phyloP scores from a whole-genome alignment of 768 basidiomycete genomes.

The Dentipellis sp. region DNA sequence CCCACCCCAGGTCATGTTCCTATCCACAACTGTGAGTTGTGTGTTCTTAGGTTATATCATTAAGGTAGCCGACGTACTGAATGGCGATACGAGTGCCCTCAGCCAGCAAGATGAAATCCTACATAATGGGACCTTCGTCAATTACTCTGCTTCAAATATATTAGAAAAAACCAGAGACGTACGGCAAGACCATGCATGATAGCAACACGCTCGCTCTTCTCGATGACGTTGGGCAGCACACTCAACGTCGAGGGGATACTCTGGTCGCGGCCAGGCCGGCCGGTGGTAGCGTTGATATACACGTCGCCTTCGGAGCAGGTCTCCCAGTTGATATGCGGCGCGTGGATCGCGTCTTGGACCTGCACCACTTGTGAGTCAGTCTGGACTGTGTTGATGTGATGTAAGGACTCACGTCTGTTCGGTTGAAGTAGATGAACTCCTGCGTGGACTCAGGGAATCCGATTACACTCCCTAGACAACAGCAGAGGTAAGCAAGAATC shows the following conservation, averaged over 20 bases:
- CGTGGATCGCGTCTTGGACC: slow-evolving; percentile 29
- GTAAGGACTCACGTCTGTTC: slow-evolving; percentile 29
- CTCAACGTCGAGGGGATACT: slow-evolving; percentile 23
- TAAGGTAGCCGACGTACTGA: slow-evolving; percentile 18
- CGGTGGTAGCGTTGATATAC: slow-evolving; percentile 20
- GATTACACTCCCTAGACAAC: slow-evolving; percentile 29
- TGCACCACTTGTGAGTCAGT: slow-evolving; percentile 2
- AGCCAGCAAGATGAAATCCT: slow-evolving; percentile 27
- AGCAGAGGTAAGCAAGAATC: background rate
- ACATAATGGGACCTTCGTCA: background rate
- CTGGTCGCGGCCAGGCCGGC: slow-evolving; percentile 19
- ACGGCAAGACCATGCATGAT: slow-evolving; percentile 26
- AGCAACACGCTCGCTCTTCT: slow-evolving; percentile 25
- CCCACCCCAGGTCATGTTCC: slow-evolving; percentile 29
- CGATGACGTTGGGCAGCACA: slow-evolving; percentile 27
- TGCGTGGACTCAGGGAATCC: slow-evolving; percentile 30
- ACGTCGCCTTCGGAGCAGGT: slow-evolving; percentile 17
- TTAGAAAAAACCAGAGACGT: background rate
- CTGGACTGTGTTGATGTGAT: too few relatives aligned
- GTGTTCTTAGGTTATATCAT: background rate
- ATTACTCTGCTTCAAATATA: background rate
- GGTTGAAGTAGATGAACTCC: slow-evolving; percentile 47
- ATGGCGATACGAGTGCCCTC: slow-evolving; percentile 29
- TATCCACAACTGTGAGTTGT: background rate
- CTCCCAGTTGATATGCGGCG: slow-evolving; percentile 26